Evolutionary conservation across 805 yeast genomes (phyloP).

Genomic region (Diddensiella santjacobensis): DNA sequence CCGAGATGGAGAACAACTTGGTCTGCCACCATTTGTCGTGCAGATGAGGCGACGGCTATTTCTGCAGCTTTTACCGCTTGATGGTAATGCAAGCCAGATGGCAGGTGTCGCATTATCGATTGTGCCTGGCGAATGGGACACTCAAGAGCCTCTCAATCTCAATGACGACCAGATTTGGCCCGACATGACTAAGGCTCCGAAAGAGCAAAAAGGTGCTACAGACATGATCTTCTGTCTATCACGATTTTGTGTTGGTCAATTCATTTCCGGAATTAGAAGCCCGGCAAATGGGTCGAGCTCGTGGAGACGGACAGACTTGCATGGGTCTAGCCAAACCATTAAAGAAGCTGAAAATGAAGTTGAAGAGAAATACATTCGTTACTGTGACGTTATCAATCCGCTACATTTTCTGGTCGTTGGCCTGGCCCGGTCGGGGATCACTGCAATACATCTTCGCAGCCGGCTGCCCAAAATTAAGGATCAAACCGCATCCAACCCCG

Average conservation of each 20-base stretch:
- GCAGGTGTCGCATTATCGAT: background rate
- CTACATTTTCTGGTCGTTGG: slow-evolving; percentile 2
- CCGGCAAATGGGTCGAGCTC: background rate
- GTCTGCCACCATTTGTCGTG: slow-evolving; percentile 4
- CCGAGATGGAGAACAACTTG: slow-evolving; percentile 3
- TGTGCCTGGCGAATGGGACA: background rate
- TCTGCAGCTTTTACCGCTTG: slow-evolving; percentile 4
- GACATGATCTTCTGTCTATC: slow-evolving; percentile 5
- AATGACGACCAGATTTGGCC: slow-evolving; percentile 7
- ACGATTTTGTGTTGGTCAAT: background rate
- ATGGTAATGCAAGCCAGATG: slow-evolving; percentile 1
- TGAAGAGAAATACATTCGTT: slow-evolving; percentile 5
- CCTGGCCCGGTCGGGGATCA: slow-evolving; percentile 1
- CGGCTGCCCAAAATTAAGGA: background rate
- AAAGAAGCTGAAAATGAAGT: background rate
- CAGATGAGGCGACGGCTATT: slow-evolving; percentile 4
- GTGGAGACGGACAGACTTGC: background rate
- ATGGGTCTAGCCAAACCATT: background rate
- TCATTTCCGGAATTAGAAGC: background rate
- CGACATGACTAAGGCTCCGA: slow-evolving; percentile 1
- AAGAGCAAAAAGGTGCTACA: slow-evolving; percentile 3
- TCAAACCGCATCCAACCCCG: background rate
- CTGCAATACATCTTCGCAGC: background rate
- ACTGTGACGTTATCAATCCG: slow-evolving; percentile 4
- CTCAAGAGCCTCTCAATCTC: background rate